Base-by-base conservation (phyloP, 139 green algal genomes). In the Chlamydomonas urium region DNA sequence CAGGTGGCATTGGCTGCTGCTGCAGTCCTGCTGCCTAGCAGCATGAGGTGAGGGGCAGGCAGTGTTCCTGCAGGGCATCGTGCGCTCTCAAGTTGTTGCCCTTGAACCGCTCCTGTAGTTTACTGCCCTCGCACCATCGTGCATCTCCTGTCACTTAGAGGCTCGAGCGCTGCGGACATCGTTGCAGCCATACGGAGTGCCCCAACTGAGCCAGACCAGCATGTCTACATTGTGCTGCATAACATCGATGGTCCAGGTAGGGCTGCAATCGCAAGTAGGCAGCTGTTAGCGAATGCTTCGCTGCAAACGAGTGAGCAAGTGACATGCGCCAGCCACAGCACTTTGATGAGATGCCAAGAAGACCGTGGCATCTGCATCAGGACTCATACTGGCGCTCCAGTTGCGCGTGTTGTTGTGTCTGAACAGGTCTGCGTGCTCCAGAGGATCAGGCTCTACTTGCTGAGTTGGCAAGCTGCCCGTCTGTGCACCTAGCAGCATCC, bases 181-280 rank as follows among this genome's bases (percentile, higher is more conserved):
- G 6, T 63, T 6, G 53, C 21, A 8, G 17, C 21, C 24, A 63
- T 63, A 14, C 21, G 26, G 53, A 63, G 19, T 14, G 10, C 29
- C 6, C 53, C 53, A 8, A 21, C 21, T 14, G 53, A 63, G 6
- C 53, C 10, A 8, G 29, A 33, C 23, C 76, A 77, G 35, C 76
- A 63, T 31, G 63, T 91, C 4, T 95, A 93, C 60, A 63, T 97
- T 2, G 37, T 95, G 1, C 35, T 97, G 10, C 87, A 97, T 83
- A 94, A 90, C 84, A 90, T 97, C 8, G 92, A 97, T 56, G 92
- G 91, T 0, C 85, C 86, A 50, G 82, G 83, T 86, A 60, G 47
- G 81, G 6, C 56, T n/a, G n/a, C n/a, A n/a, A n/a, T n/a, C n/a
- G n/a, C n/a, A n/a, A n/a, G n/a, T n/a, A n/a, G n/a, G n/a, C n/a